Base-by-base conservation (phyloP, 495 filamentous ascomycete species). In the Talaromyces thailandensis region DNA sequence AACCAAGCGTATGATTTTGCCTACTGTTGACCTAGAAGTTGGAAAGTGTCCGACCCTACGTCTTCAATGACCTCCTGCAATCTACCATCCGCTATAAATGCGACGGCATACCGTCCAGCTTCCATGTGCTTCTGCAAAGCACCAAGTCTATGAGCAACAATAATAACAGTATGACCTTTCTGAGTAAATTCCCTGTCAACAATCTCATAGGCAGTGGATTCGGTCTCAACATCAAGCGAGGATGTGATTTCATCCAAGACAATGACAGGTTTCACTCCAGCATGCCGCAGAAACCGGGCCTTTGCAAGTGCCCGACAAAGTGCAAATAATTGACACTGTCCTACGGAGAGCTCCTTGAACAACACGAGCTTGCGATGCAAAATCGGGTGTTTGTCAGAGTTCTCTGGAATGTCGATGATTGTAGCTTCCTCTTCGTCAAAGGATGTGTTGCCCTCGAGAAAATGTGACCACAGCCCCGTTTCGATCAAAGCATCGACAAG, bases 401-500 rank as follows among this genome's bases (percentile, higher is more conserved):
- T 37, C 25, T 26, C 26, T 32, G 59, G 23, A 28, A 28, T 23
- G 18, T n/a, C 18, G 9, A 18, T 24, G 25, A 24, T 24, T 6
- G 59, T 32, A 7, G 16, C 24, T 18, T 26, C 26, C 26, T 18
- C 28, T 31, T 2, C 24, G 12, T 60, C 45, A 12, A 8, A 31
- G 7, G 4, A 23, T 24, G 26, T 57, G 24, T n/a, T 26, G 9
- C 70, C 65, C 8, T 70, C 66, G 0, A 60, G 16, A 23, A 82
- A 64, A 29, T 76, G 28, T 0, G 67, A 45, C 74, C 73, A 78
- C 21, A 82, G 67, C 1, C 65, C 63, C 12, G 82, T 74, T 3
- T 67, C 66, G 14, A 73, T 66, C 2, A 85, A 73, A 1, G 74
- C 78, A 16, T 69, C 63, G 5, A 61, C 58, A 60, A 79, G 73